Evolutionary conservation across 352 stramenopile genomes (phyloP), one percentile per base, ranked within the genome.

Genomic region (Globisporangium sylvaticum): DNA sequence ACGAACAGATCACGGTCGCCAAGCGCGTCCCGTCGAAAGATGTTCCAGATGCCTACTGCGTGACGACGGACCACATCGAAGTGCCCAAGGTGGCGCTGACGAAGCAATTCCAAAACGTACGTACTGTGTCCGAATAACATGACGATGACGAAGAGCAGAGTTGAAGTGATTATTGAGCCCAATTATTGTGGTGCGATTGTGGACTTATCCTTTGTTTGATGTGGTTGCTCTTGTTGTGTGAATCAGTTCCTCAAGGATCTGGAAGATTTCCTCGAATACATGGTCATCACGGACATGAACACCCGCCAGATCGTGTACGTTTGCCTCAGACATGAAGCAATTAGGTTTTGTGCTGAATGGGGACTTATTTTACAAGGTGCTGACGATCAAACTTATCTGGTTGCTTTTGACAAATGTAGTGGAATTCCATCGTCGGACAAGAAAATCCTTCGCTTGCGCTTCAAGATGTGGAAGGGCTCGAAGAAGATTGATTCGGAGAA

Each of bases 251-350:
- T 94, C 25, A 81, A 76, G 50, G 80, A 88, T 1, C 58, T 94
- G 18, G 83, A 91, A 64, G 74, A 87, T 27, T 86, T 89, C 58
- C 67, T 92, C 8, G 83, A 90, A 54, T 90, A 83, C 73, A 76
- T 91, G 39, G 78, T 94, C 31, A 87, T 94, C 68, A 94, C 81
- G 9, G 85, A 94, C 66, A 77, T 94, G 68, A 94, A 87, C 73
- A 80, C 84, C 29, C 67, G 80, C 24, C 59, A 75, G 18, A 81
- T 91, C 62, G 58, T 83, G 85, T 93, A 69, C 56, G 83, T 75
- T 42, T 58, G n/a, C 58, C 58, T 42, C n/a, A n/a, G 20, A 10
- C 29, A 60, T 27, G 20, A 20, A 46, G 9, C 27, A 18, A 32
- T 20, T 48, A 6, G 14, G 9, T 53, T 34, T 48, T 29, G 48